phyloP scores from a whole-genome alignment of 495 filamentous ascomycete species.

The Sordaria brevicollis region DNA sequence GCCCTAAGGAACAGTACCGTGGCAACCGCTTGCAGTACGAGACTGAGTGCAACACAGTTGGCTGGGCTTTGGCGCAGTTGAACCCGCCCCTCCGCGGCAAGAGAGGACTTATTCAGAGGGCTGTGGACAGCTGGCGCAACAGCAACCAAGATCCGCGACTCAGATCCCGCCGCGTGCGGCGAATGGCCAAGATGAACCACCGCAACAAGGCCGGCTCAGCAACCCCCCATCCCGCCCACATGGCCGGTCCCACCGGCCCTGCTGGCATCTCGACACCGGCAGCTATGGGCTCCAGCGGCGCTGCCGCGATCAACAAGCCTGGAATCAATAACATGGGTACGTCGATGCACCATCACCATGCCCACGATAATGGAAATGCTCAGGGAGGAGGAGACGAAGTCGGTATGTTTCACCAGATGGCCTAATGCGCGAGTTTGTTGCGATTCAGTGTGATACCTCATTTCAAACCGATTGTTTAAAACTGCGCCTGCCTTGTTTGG shows the following conservation, averaged over 20 bases:
- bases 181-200: slow-evolving; percentile 90
- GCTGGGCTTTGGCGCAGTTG: slow-evolving; percentile 89
- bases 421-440: slow-evolving; percentile 38
- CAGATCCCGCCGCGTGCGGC: slow-evolving; percentile 79
- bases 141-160: slow-evolving; percentile 93
- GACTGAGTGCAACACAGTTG: slow-evolving; percentile 96
- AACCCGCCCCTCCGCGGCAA: slow-evolving; percentile 88
- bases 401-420: slow-evolving; percentile 90
- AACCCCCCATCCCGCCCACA: slow-evolving; percentile 34
- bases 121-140: slow-evolving; percentile 97
- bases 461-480: slow-evolving; percentile 21
- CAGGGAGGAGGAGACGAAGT: slow-evolving; percentile 73
- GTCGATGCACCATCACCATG: slow-evolving; percentile 55
- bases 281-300: slow-evolving; percentile 33
- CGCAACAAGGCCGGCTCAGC: slow-evolving; percentile 50
- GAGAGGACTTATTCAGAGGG: slow-evolving; percentile 88
- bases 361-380: slow-evolving; percentile 58
- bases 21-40: slow-evolving; percentile 94
- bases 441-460: slow-evolving; percentile 43
- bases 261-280: slow-evolving; percentile 43
- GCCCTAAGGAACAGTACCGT: slow-evolving; percentile 87
- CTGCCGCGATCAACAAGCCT: slow-evolving; percentile 43
- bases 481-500: slow-evolving; percentile 12
- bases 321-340: slow-evolving; percentile 51
- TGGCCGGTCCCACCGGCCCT: slow-evolving; percentile 41